Base-by-base conservation (phyloP, 2,329 filamentous ascomycete species). In the Fusarium acutatum region DNA sequence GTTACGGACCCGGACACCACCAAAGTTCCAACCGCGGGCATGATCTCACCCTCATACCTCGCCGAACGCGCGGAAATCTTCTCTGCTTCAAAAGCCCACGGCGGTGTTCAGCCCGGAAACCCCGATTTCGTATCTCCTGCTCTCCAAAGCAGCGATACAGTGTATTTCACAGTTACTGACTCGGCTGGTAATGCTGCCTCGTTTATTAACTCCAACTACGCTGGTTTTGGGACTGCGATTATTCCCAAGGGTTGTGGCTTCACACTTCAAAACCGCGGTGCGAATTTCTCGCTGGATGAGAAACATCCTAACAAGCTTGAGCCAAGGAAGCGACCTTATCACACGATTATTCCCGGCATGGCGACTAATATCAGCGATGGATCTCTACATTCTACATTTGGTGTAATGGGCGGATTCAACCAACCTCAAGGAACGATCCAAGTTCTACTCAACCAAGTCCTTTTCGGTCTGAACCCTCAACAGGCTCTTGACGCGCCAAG, bases 351-450 rank as follows among this genome's bases (percentile, higher is more conserved):
- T 77, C 96, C 96, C 0, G 96, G 93, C 1, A 88, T 98, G 81
- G 90, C 96, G 24, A 98, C 96, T 0, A 94, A 96, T 75, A 81
- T 89, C 24, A 84, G 85, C 9, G 94, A 97, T 76, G 89, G 90
- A 32, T 91, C 89, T 54, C 84, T 98, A 64, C 94, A 97, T 81
- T 93, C 90, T 8, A 93, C 97, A 0, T 98, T 96, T 78, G 96
- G 96, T 60, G 96, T 98, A 68, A 98, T 98, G 96, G 96, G 96
- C 59, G 96, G 95, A 6, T 98, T 97, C 83, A 98, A 98, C 93
- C 96, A 99, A 84, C 96, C 96, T 0, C 96, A 98, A 82, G 96
- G 96, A 28, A 96, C 98, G 69, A 92, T 98, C 0, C 96, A 98
- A 82, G 95, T 97, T 1, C 84, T 99, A 15, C 86, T 98, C 5